phyloP scores from a whole-genome alignment of 2,329 filamentous ascomycete species.

The Plectosphaerella cucumerina region DNA sequence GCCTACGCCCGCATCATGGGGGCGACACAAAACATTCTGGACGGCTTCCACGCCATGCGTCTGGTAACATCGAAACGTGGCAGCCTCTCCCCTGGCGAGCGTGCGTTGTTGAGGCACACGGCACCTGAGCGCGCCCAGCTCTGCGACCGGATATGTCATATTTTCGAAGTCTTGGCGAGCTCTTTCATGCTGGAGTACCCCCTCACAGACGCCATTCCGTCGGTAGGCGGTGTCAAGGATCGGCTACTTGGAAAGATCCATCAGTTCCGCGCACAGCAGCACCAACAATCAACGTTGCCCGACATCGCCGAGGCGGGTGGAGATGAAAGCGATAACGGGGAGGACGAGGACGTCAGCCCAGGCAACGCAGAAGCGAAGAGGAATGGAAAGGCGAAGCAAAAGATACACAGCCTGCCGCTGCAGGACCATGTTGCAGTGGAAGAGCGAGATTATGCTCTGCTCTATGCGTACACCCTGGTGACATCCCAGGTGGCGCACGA shows the following conservation, averaged over 20 bases:
- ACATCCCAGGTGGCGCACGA: slow-evolving; percentile 64
- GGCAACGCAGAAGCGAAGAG: slow-evolving; percentile 10
- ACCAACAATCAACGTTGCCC: neutral
- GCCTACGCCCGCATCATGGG: slow-evolving; percentile 71
- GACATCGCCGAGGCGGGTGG: slow-evolving; percentile 21
- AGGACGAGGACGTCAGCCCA: slow-evolving; percentile 31
- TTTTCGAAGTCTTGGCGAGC: slow-evolving; percentile 80
- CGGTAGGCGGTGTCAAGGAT: slow-evolving; percentile 75
- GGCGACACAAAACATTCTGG: slow-evolving; percentile 78
- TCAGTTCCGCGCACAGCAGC: slow-evolving; percentile 70
- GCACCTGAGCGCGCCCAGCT: slow-evolving; percentile 73
- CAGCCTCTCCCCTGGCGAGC: slow-evolving; percentile 73
- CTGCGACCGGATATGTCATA: slow-evolving; percentile 85
- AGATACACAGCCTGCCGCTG: slow-evolving; percentile 11
- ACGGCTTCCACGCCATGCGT: slow-evolving; percentile 95
- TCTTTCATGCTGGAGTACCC: slow-evolving; percentile 95
- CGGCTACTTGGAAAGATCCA: slow-evolving; percentile 83
- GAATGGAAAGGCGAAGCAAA: slow-evolving; percentile 6
- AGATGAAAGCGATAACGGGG: slow-evolving; percentile 29
- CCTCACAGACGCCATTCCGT: slow-evolving; percentile 82
- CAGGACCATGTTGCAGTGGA: slow-evolving; percentile 41
- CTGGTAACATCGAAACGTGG: slow-evolving; percentile 81
- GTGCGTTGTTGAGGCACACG: slow-evolving; percentile 75
- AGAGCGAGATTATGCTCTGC: slow-evolving; percentile 80
- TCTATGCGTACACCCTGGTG: slow-evolving; percentile 84